Percentiles rank a stretch among this genome's conserved stretches.
phyloP scores from a whole-genome alignment of 78 protist genomes.

The Salpingoeca rosetta region DNA sequence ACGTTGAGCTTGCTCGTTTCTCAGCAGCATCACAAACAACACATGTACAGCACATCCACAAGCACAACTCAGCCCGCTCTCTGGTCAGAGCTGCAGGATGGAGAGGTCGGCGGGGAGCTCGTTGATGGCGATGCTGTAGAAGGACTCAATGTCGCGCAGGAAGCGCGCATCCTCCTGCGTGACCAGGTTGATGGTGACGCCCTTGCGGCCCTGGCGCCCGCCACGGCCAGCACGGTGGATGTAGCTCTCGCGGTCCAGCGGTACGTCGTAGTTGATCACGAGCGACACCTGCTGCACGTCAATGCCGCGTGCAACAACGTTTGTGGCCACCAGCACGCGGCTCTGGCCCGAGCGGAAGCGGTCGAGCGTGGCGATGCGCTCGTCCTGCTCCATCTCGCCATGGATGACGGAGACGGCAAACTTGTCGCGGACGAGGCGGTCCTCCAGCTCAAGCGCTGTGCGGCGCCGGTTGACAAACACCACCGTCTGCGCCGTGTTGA shows the following conservation, averaged over 20 bases:
- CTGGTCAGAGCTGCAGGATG: too few relatives aligned
- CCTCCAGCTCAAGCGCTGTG: too few relatives aligned
- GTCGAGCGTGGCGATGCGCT: slow-evolving; percentile 89
- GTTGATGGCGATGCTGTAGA: too few relatives aligned
- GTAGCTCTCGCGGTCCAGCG: slow-evolving; percentile 94
- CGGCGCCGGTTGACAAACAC: slow-evolving; percentile 67
- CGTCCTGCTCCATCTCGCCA: slow-evolving; percentile 92
- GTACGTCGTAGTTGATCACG: slow-evolving; percentile 97
- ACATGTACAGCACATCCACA: too few relatives aligned
- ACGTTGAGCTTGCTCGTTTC: too few relatives aligned
- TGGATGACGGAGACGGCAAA: slow-evolving; percentile 94
- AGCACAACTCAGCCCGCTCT: too few relatives aligned
- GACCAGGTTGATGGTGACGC: slow-evolving; percentile 82
- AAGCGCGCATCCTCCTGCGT: slow-evolving; percentile 42
- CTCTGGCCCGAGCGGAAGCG: slow-evolving; percentile 91
- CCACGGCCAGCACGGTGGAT: slow-evolving; percentile 77
- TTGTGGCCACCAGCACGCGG: slow-evolving; percentile 98
- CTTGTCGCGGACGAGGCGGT: slow-evolving; percentile 73
- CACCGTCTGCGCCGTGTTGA: slow-evolving; percentile 55
- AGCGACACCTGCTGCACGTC: slow-evolving; percentile 97
- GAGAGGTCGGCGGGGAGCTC: too few relatives aligned
- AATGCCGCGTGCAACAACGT: slow-evolving; percentile 97
- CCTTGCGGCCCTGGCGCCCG: slow-evolving; percentile 88
- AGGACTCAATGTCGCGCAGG: slow-evolving; percentile 67
- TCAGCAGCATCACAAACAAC: too few relatives aligned